These are phyloP conservation scores for Torrubiellomyces zombiae DNA, from an alignment of 2,329 filamentous ascomycete species.

Conservation along the genomic window DNA sequence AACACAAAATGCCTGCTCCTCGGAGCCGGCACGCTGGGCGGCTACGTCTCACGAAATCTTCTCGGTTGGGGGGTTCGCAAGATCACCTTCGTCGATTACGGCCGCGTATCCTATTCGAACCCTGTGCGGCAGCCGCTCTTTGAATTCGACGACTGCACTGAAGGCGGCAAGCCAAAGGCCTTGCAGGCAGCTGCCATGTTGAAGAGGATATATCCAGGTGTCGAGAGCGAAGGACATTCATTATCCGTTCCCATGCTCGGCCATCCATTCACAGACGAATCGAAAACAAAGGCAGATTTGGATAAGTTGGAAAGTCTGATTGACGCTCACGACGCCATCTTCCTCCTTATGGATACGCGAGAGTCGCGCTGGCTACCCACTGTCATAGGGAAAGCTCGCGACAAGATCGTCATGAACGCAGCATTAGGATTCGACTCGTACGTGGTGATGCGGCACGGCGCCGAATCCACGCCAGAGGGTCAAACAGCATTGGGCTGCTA, in stretches of 20 bases:
- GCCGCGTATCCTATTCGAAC: constrained; percentile 85
- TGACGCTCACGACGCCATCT: constrained; percentile 75
- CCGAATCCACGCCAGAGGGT: constrained; percentile 38
- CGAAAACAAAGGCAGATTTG: constrained; percentile 55
- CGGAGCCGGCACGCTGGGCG: constrained; percentile 82
- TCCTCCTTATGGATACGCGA: constrained; percentile 91
- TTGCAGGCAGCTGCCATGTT: constrained; percentile 63
- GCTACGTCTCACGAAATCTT: constrained; percentile 80
- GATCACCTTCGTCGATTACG: constrained; percentile 93
- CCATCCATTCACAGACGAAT: constrained; percentile 64
- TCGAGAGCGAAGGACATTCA: constrained; percentile 63
- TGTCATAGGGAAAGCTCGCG: constrained; percentile 81
- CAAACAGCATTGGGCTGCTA: constrained; percentile 74
- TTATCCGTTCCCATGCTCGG: constrained; percentile 91
- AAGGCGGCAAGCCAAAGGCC: constrained; percentile 75
- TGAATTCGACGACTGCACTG: constrained; percentile 72
- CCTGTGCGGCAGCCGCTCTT: constrained; percentile 91
- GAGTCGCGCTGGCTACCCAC: constrained; percentile 93
- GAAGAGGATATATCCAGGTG: constrained; percentile 75
- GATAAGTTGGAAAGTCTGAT: constrained; percentile 59
- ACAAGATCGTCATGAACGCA: constrained; percentile 93
- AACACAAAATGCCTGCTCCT: constrained; percentile 78
- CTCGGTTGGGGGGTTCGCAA: constrained; percentile 93
- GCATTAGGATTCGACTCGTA: constrained; percentile 93
- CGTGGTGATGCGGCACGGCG: constrained; percentile 90